Percentiles rank a stretch among this genome's conserved stretches.
Conservation (phyloP, 179 eudicot genomes). For the Vitellaria paradoxa region DNA sequence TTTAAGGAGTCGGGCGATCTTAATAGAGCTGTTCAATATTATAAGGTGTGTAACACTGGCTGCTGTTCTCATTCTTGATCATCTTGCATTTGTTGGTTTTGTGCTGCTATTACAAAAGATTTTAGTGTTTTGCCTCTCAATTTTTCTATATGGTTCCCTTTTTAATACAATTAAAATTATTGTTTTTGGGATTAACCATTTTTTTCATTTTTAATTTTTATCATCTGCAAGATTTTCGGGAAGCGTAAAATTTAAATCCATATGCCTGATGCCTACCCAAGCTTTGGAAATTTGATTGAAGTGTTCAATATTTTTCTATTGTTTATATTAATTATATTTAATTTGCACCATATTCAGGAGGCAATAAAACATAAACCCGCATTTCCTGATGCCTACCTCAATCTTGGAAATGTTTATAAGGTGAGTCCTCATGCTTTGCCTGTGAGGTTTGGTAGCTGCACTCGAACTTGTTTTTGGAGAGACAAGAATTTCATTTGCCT, state of each 20-base stretch:
- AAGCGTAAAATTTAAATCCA: no score
- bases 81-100: neutral
- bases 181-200: no score
- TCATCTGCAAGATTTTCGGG: neutral
- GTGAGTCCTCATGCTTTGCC: slow-evolving; percentile 36
- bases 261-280: no score
- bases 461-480: slow-evolving; percentile 18
- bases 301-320: no score
- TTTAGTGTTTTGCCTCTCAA: no score
- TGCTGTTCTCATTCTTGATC: neutral
- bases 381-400: slow-evolving; percentile 73
- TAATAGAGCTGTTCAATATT: slow-evolving; percentile 76
- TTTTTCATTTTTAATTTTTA: neutral
- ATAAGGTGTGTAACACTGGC: slow-evolving; percentile 48
- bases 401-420: slow-evolving; percentile 89
- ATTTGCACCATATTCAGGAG: slow-evolving; percentile 43
- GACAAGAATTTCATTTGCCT: slow-evolving; percentile 21
- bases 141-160: no score
- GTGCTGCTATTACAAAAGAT: no score
- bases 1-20: slow-evolving; percentile 88
- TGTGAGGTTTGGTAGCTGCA: slow-evolving; percentile 22
- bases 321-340: no score
- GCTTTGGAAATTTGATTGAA: no score
- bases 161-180: no score
- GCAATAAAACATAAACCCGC: slow-evolving; percentile 80